A percentile compares a stretch with the other conserved stretches of the same genome.
Conservation (phyloP, 2,329 filamentous ascomycete genomes). For the Monilinia vaccinii-corymbosi region DNA sequence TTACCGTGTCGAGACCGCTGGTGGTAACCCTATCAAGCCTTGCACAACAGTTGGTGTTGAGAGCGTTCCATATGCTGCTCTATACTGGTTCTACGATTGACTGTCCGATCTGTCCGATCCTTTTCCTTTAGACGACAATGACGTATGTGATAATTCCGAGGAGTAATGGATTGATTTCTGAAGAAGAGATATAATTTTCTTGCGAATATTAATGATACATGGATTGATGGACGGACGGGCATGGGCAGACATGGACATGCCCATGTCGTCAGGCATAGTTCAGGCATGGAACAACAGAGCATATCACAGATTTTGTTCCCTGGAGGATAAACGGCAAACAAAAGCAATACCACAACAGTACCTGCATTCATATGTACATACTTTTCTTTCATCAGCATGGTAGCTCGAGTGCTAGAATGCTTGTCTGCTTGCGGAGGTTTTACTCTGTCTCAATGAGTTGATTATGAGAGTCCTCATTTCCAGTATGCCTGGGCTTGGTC, state of each 20-base stretch:
- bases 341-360: neutral
- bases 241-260: neutral
- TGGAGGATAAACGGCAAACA: neutral
- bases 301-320: neutral
- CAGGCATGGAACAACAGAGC: neutral
- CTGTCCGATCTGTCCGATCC: neutral
- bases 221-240: neutral
- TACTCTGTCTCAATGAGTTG: too few species aligned
- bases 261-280: neutral
- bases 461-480: too few species aligned
- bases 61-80: slow-evolving; percentile 23
- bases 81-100: slow-evolving; percentile 25
- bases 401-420: neutral
- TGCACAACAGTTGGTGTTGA: slow-evolving; percentile 16
- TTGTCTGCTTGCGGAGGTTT: neutral
- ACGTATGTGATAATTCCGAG: neutral
- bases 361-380: neutral
- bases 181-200: neutral
- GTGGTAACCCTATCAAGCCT: slow-evolving; percentile 16
- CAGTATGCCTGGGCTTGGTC: too few species aligned
- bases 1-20: slow-evolving; percentile 28
- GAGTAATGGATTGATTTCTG: neutral
- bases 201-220: neutral
- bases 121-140: neutral
- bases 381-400: neutral